Conservation (phyloP, 164 flowering plant genomes). For the Saururus chinensis region DNA sequence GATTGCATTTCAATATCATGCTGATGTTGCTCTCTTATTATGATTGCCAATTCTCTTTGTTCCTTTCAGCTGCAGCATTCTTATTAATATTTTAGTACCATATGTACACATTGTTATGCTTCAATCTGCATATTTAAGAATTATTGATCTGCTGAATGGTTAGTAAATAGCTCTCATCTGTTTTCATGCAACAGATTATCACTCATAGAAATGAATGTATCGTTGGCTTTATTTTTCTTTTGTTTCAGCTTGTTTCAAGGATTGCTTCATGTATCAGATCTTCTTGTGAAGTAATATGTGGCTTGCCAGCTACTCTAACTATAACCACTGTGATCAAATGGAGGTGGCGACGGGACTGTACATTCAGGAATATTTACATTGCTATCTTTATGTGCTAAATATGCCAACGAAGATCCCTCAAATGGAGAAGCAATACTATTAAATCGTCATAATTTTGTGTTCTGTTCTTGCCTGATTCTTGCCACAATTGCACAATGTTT, state of each 20-base stretch:
- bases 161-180: no score
- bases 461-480: slow-evolving; percentile 62
- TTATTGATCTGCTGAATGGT: no score
- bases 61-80: no score
- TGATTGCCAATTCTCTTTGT: no score
- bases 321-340: slow-evolving; percentile 65
- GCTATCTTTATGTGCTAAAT: slow-evolving; percentile 46
- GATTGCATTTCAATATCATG: no score
- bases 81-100: no score
- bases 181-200: background rate
- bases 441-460: slow-evolving; percentile 40
- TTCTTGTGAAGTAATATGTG: slow-evolving; percentile 57
- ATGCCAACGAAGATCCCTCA: slow-evolving; percentile 36
- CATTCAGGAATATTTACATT: slow-evolving; percentile 71
- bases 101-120: no score
- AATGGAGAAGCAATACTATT: slow-evolving; percentile 39
- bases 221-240: background rate
- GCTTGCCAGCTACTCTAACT: slow-evolving; percentile 69
- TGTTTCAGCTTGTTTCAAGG: slow-evolving; percentile 67
- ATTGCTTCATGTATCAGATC: slow-evolving; percentile 51
- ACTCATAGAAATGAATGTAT: background rate
- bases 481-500: slow-evolving; percentile 71
- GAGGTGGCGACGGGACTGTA: slow-evolving; percentile 82
- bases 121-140: no score
- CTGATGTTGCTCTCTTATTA: no score